Conservation (phyloP, 2,329 filamentous ascomycete genomes). For the Scleromitrula shiraiana region DNA sequence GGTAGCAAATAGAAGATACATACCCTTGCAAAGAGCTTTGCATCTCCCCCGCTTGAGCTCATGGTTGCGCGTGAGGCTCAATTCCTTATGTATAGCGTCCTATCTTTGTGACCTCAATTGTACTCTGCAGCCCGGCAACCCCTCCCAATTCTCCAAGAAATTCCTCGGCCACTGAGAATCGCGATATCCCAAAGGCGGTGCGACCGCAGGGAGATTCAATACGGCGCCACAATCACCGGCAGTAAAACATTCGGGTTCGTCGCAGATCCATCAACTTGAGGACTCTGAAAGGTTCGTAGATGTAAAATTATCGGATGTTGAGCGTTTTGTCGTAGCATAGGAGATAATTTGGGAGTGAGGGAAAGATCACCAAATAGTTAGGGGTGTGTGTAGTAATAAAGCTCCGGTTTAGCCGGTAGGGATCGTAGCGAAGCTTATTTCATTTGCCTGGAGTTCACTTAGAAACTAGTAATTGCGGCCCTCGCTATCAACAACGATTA, state of each 20-base stretch:
- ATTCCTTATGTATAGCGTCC: constrained; percentile 12
- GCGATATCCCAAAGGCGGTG: constrained; percentile 10
- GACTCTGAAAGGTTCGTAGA: constrained; percentile 3
- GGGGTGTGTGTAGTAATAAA: constrained; percentile 11
- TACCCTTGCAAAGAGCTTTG: constrained; percentile 98
- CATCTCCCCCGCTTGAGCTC: constrained; percentile 69
- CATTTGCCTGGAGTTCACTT: neutral
- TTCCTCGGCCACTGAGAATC: constrained; percentile 22
- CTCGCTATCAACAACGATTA: neutral
- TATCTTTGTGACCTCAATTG: constrained; percentile 5
- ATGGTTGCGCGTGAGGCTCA: constrained; percentile 24
- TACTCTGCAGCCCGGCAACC: constrained; percentile 19
- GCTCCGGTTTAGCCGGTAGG: constrained; percentile 11
- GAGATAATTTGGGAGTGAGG: constrained; percentile 8
- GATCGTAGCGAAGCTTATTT: constrained; percentile 4
- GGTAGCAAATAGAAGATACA: constrained; percentile 31
- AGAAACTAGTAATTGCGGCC: neutral
- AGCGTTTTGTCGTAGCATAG: constrained; percentile 6
- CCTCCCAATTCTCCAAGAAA: constrained; percentile 18
- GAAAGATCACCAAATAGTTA: constrained; percentile 9
- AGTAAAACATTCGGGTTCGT: constrained; percentile 14
- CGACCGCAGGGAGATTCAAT: neutral
- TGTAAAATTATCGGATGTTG: constrained; percentile 6
- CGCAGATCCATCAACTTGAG: constrained; percentile 20
- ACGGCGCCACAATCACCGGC: constrained; percentile 22